Evolutionary conservation across 129 eudicot species (phyloP).

Genomic region (Artemisia tridentata): DNA sequence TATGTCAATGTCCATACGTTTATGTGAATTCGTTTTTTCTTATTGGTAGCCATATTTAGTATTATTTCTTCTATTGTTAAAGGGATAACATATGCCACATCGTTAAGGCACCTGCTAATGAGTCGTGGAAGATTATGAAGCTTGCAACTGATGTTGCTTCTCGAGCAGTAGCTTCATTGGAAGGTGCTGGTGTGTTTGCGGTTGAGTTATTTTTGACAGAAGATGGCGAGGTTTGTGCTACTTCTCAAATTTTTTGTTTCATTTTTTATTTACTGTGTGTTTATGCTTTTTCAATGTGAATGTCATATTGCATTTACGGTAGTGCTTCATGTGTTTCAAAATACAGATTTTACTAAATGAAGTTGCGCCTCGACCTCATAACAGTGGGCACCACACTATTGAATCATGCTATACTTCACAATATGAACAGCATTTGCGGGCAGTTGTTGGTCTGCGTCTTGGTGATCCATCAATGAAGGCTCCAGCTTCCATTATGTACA

Average conservation of each 20-base stretch:
- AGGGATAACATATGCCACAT: constrained; percentile 97
- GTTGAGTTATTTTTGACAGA: constrained; percentile 83
- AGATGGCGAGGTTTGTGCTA: constrained; percentile 65
- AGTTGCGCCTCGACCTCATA: constrained; percentile 98
- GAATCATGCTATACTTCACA: constrained; percentile 93
- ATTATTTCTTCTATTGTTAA: neutral
- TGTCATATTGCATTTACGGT: neutral
- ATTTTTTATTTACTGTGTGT: neutral
- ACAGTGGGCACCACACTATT: constrained; percentile 94
- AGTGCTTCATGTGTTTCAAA: neutral
- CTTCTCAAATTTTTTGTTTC: neutral
- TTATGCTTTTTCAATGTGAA: neutral
- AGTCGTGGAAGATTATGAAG: constrained; percentile 70
- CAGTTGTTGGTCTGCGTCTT: constrained; percentile 93
- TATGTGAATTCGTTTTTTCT: neutral
- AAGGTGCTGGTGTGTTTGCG: constrained; percentile 98
- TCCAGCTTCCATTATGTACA: constrained; percentile 93
- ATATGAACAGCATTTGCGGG: constrained; percentile 93
- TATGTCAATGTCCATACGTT: neutral
- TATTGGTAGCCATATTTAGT: neutral
- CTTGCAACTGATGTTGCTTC: constrained; percentile 82
- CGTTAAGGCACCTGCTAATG: constrained; percentile 92
- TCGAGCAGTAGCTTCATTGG: constrained; percentile 79
- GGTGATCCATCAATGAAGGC: constrained; percentile 98
- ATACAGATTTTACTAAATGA: constrained; percentile 85